Evolutionary conservation across 768 basidiomycete species (phyloP), one percentile per base, ranked within the genome.

Genomic region (Rhizopogon sp.): DNA sequence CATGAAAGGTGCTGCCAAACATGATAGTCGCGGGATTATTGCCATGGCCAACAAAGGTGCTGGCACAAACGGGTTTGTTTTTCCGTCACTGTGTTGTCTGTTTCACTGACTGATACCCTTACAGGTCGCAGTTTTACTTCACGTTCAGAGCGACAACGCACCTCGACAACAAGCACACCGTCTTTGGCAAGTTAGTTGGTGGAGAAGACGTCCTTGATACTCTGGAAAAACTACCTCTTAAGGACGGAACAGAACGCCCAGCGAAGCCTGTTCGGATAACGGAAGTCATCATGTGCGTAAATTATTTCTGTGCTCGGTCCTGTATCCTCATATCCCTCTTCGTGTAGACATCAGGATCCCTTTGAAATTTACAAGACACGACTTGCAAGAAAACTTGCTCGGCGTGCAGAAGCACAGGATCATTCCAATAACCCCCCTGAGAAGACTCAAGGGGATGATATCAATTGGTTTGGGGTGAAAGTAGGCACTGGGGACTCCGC

Each of bases 21-120:
- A 95, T 61, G 92, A 94, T 57, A 76, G 80, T 43, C 79, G 96
- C 14, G 97, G 97, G 4, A 73, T 87, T 8, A 60, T 99, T 39
- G 88, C 92, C 3, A 98, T 98, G 97, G 97, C 97, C 2, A 98
- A 98, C 69, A 88, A 88, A 66, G 97, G 97, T 2, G 77, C 90
- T 8, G 83, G 85, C 50, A 93, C 95, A 7, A 99, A 99, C 64
- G 87, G 89, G 84, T 84, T 59, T 44, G 75, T 69, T 5, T 7
- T 42, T 33, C 29, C 25, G 22, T 54, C 1, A 61, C 50, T 44
- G 4, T 33, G 35, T 42, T 39, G 50, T 45, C 14, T 25, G 20
- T 25, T 47, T 16, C 33, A 37, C 39, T 50, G 22, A n/a, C 43
- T 52, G 35, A 39, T 40, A 43, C 37, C 42, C 11, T 39, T 29